Base-by-base conservation (phyloP, 176 grass and related monocot genomes). In the Lolium rigidum region DNA sequence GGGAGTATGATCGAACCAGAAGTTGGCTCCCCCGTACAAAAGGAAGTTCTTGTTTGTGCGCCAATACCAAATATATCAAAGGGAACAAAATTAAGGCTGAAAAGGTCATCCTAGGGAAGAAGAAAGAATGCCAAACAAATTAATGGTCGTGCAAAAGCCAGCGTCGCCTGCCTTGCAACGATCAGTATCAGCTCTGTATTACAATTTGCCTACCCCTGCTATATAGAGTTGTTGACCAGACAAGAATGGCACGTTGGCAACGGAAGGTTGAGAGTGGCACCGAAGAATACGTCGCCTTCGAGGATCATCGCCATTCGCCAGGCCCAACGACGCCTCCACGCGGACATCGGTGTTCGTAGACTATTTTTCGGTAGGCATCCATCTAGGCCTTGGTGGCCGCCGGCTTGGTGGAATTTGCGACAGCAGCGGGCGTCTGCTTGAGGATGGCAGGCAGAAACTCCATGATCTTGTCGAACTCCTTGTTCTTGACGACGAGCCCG, bases 391-490 rank as follows among this genome's bases (percentile, higher is more conserved):
- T 51, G 12, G 71, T 4, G 21, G 44, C 70, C 21, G 70, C 70
- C 21, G 70, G 21, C 12, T 74, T 74, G 22, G 71, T 74, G 13
- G 46, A 74, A 28, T 74, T 74, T 13, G 46, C 71, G 5, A 7
- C 3, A 49, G 15, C 71, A 7, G 21, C 71, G 21, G 46, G 22
- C 3, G 71, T 48, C 46, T 74, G 46, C 46, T 74, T 74, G 46
- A 74, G 7, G 46, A 74, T 50, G 71, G 71, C 46, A 26, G 71
- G 71, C 46, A 74, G 47, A 46, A 74, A 21, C 47, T 74, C 71
- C 71, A 74, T 51, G 71, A 74, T 51, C 71, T 74, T 74, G 46
- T 74, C 71, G 22, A 74, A 74, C 71, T 74, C 71, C 71, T 28
- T 51, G 46, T 74, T 74, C 46, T 74, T 74, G 71, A 8, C 46